Base-by-base conservation (phyloP, 225 moss, liverwort and hornwort genomes). In the Straminergon stramineum region DNA sequence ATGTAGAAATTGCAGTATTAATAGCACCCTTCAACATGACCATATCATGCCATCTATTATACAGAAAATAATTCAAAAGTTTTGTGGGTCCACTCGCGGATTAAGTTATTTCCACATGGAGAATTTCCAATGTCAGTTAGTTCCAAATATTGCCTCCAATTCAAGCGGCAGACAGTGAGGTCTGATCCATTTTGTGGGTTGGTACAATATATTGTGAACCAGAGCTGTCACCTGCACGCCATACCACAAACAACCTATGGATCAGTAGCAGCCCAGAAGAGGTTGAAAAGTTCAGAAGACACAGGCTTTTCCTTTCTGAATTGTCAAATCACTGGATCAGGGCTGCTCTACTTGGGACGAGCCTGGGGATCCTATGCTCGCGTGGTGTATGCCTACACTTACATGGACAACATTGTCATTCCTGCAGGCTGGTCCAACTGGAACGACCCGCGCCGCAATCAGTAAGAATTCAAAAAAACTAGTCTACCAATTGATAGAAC, bases 301-400 rank as follows among this genome's bases (percentile, higher is more conserved):
- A 91, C 92, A 20, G 91, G 94, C 32, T 94, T 94, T 55, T 94
- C 94, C 1, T 94, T 93, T 76, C 24, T 94, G 75, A 84, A 93
- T 22, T 94, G 94, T 37, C 53, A 28, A 39, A 57, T 94, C 58
- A 94, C 93, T 12, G 94, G 94, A 61, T 90, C 92, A 1, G 94
- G 93, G 85, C 55, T 91, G 39, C 7, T 91, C 3, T 91, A 89
- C 90, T 87, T 94, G 90, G 93, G 94, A 43, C 91, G 94, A n/a
- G 94, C 94, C 7, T 94, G 94, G 94, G 94, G 94, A 51, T 75
- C 91, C 76, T 88, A 91, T 55, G 88, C 94, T 19, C 92, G 94
- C 4, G 89, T 94, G 24, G 88, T 94, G 43, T 94, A 91, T 64
- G 88, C 93, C 0, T 92, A 85, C 65, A 94, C 94, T 5, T 93